Evolutionary conservation across 768 basidiomycete species (phyloP).

Genomic region (Russula abietina): DNA sequence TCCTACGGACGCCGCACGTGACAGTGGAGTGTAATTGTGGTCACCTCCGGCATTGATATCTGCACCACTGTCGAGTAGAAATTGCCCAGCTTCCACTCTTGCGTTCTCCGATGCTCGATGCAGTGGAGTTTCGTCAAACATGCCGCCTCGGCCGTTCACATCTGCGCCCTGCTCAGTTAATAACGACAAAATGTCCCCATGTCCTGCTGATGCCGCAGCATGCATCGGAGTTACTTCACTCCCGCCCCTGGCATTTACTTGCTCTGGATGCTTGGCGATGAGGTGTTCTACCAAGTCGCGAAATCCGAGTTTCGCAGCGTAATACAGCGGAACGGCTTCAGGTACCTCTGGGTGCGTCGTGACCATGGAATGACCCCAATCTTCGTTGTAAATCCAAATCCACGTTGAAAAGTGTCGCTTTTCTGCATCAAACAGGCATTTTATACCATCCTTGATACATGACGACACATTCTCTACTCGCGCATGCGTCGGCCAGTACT

Average conservation of each 20-base stretch:
- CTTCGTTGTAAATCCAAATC: not conserved
- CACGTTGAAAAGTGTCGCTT: not conserved
- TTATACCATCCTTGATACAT: not conserved
- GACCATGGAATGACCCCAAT: not conserved
- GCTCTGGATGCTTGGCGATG: not conserved
- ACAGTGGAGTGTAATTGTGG: not conserved
- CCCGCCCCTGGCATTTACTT: not conserved
- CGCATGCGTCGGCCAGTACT: not conserved
- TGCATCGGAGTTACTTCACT: not conserved
- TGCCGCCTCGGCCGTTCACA: too few relatives aligned
- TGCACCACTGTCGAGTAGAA: too few relatives aligned
- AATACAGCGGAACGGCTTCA: not conserved
- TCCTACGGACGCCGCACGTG: rapidly evolving
- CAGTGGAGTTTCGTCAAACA: too few relatives aligned
- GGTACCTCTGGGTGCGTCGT: not conserved
- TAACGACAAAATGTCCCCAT: not conserved
- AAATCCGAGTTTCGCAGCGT: not conserved
- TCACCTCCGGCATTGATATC: too few relatives aligned
- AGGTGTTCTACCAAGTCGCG: not conserved
- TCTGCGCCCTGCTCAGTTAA: not conserved
- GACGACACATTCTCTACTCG: not conserved
- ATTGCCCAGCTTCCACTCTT: too few relatives aligned
- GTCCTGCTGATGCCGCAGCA: not conserved
- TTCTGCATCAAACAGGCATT: not conserved
- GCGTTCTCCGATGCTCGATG: too few relatives aligned